Evolutionary conservation across 352 stramenopile species (phyloP).

Genomic region (Pythium rhizo-oryzae): DNA sequence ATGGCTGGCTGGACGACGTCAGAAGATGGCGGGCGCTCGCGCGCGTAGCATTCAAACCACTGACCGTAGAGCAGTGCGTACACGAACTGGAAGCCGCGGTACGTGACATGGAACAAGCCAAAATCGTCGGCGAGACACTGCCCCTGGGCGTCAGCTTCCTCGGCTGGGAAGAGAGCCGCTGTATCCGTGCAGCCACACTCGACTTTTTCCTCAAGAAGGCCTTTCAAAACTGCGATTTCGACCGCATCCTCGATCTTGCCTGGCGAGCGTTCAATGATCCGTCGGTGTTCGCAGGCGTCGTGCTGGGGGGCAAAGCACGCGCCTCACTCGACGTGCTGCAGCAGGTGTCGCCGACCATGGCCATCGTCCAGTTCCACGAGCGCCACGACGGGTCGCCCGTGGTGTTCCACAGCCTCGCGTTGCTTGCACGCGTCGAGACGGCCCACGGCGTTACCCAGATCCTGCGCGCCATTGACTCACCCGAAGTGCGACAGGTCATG

Average conservation of each 20-base stretch:
- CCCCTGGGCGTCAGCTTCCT: background rate
- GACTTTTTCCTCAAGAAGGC: background rate
- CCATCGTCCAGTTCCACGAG: background rate
- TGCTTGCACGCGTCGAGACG: background rate
- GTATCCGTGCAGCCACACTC: background rate
- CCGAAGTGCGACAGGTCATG: background rate
- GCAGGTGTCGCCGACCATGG: slow-evolving; percentile 2
- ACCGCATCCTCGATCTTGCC: background rate
- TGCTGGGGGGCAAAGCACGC: background rate
- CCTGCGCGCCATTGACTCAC: background rate
- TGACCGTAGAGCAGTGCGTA: background rate
- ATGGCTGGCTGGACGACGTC: background rate
- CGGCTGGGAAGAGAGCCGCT: background rate
- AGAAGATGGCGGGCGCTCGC: background rate
- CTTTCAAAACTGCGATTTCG: background rate
- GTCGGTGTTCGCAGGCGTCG: background rate
- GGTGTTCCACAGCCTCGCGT: background rate
- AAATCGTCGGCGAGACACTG: background rate
- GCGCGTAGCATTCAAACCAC: background rate
- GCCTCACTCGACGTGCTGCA: background rate
- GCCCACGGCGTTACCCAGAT: background rate
- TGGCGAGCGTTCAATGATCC: slow-evolving; percentile 7
- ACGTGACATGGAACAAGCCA: background rate
- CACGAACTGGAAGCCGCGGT: background rate
- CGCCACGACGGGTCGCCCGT: background rate